Evolutionary conservation across 2,329 filamentous ascomycete species (phyloP), one percentile per base, ranked within the genome.

Genomic region (Dothistroma pini): DNA sequence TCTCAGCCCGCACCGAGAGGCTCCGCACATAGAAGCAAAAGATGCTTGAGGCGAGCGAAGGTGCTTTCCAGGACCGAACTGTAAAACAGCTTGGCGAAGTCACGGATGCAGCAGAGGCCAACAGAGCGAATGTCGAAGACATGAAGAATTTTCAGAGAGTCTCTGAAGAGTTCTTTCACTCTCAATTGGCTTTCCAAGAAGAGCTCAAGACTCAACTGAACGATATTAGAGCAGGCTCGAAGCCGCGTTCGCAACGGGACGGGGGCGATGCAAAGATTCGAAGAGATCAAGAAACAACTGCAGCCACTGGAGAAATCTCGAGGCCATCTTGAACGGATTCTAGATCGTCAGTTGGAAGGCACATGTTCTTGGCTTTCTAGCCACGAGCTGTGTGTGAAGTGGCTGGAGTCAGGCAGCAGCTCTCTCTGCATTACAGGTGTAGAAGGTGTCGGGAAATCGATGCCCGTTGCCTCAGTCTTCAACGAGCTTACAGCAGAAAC

Each of bases 51-150:
- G 57, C 34, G 35, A 64, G 59, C 22, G 55, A 66, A 19, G 57
- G 47, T 31, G 59, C 61, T 11, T 67, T 67, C 55, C 61, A 67
- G 52, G 57, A 58, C 22, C 60, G 61, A 51, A 53, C 58, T 2
- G 61, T 64, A 16, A 57, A 66, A 25, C 55, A 53, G n/a, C 25
- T 67, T n/a, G 57, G 60, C 38, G 56, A 56, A 21, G 54, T 64
- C 14, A 44, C 63, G 54, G 47, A 52, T 34, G 25, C 34, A 22
- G 10, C 19, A 22, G 22, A 19, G n/a, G 62, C 49, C 25, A 54
- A 56, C 41, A 52, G 44, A 50, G 49, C 11, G 5, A 62, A 51
- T 38, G 38, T 65, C 14, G 50, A 63, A 8, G 55, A 49, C 32
- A 53, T 67, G 44, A 54, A 56, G 21, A 52, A 47, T 16, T 65